Percentiles rank a stretch among this genome's conserved stretches.
Evolutionary conservation across 2,329 filamentous ascomycete species (phyloP).

Genomic region (Microdochium bolleyi): DNA sequence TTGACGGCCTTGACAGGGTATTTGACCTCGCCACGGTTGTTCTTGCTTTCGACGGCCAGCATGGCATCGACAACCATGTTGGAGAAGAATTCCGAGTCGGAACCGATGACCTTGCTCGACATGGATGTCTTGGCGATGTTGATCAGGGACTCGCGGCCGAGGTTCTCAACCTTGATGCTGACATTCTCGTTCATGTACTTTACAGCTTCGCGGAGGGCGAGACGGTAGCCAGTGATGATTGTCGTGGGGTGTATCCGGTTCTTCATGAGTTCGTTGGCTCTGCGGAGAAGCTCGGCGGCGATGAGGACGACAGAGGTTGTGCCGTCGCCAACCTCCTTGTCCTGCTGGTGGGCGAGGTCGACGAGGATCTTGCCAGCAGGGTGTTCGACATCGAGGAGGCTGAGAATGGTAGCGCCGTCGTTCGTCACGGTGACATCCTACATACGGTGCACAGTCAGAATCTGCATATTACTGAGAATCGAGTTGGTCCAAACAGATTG

Average conservation of each 20-base stretch:
- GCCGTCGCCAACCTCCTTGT: slow-evolving; percentile 97
- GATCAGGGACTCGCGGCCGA: slow-evolving; percentile 83
- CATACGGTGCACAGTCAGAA: slow-evolving; percentile 11
- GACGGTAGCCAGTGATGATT: slow-evolving; percentile 95
- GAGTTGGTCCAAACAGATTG: slow-evolving; percentile 3
- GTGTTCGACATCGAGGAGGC: slow-evolving; percentile 92
- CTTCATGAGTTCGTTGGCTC: slow-evolving; percentile 97
- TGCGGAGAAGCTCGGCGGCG: slow-evolving; percentile 84
- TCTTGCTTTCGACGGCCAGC: slow-evolving; percentile 86
- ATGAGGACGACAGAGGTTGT: slow-evolving; percentile 98
- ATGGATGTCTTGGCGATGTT: slow-evolving; percentile 98
- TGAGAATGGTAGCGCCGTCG: slow-evolving; percentile 94
- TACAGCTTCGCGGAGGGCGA: slow-evolving; percentile 90
- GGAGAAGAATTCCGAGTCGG: slow-evolving; percentile 93
- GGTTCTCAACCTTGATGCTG: slow-evolving; percentile 86
- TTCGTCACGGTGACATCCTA: slow-evolving; percentile 98
- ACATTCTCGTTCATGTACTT: slow-evolving; percentile 99
- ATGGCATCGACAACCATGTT: slow-evolving; percentile 97
- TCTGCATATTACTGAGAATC: slow-evolving; percentile 9
- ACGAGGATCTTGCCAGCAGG: slow-evolving; percentile 97
- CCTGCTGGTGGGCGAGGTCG: slow-evolving; percentile 94
- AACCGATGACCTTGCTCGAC: slow-evolving; percentile 97
- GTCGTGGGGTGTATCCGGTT: slow-evolving; percentile 99
- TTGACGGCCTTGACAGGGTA: slow-evolving; percentile 99
- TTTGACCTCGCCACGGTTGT: slow-evolving; percentile 84